These are phyloP conservation scores for Amanita subjunquillea DNA, from an alignment of 768 basidiomycete species.

Conservation along the genomic window DNA sequence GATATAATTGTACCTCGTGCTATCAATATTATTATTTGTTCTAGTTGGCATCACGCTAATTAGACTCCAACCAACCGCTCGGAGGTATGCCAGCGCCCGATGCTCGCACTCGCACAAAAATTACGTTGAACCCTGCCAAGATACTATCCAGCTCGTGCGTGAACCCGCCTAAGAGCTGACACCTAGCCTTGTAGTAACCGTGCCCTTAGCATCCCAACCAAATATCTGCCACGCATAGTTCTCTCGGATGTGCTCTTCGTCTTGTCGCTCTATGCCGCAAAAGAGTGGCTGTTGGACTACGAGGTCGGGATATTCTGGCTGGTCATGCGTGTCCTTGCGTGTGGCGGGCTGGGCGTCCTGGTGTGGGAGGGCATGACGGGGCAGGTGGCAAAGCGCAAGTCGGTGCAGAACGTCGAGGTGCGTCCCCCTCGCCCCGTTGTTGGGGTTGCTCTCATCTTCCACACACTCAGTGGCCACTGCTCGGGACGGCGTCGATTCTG, in stretches of 20 bases:
- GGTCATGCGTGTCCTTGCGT: constrained; percentile 60
- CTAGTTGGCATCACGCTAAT: constrained; percentile 12
- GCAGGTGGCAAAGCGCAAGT: constrained; percentile 39
- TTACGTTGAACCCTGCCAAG: constrained; percentile 46
- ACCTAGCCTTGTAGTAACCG: not conserved
- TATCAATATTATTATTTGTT: constrained; percentile 23
- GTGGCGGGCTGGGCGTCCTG: constrained; percentile 56
- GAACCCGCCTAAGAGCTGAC: not conserved
- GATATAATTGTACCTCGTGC: constrained; percentile 5
- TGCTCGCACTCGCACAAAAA: constrained; percentile 57
- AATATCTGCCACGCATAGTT: constrained; percentile 43
- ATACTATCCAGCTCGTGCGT: constrained; percentile 47
- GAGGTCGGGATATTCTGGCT: constrained; percentile 73
- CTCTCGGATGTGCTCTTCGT: constrained; percentile 57
- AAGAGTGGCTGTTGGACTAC: constrained; percentile 55
- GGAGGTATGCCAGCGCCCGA: constrained; percentile 51
- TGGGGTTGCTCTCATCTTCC: not conserved
- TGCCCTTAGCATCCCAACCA: constrained; percentile 36
- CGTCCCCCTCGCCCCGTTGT: not conserved
- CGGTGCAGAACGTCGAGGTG: constrained; percentile 43
- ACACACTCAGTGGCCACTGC: constrained; percentile 50
- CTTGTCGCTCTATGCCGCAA: constrained; percentile 48
- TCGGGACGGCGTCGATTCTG: constrained; percentile 57
- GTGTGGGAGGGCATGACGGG: constrained; percentile 50
- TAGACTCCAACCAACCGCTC: not conserved